phyloP scores from a whole-genome alignment of 176 grass and related monocot genomes.

The Leersia perrieri region DNA sequence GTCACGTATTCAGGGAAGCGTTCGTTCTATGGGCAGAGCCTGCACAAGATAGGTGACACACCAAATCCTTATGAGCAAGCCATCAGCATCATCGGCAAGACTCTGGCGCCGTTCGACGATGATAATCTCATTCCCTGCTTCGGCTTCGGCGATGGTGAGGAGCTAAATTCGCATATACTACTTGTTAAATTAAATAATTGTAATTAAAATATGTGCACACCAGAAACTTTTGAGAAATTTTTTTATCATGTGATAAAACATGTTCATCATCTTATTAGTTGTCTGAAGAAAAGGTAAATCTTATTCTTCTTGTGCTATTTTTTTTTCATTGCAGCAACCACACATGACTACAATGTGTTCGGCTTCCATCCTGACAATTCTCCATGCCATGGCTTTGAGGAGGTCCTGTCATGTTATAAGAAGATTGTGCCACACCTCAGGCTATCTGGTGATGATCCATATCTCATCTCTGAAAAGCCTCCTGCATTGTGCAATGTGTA shows the following conservation, averaged over 20 bases:
- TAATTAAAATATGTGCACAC: not conserved
- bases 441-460: conserved; percentile 46
- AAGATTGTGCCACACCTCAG: conserved; percentile 69
- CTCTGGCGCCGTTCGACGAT: conserved; percentile 85
- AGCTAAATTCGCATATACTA: not conserved
- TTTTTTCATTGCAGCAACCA: conserved; percentile 46
- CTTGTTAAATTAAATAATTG: not conserved
- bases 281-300: not conserved
- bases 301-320: not conserved
- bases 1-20: conserved; percentile 55
- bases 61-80: conserved; percentile 91
- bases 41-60: conserved; percentile 48
- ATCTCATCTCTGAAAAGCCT: not conserved
- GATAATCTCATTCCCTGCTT: conserved; percentile 93
- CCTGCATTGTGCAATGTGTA: not conserved
- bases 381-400: conserved; percentile 90
- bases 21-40: conserved; percentile 78
- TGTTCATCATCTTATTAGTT: not conserved
- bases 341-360: conserved; percentile 80
- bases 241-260: not conserved
- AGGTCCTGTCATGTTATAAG: conserved; percentile 78
- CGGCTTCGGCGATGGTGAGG: conserved; percentile 88
- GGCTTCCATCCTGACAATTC: conserved; percentile 69
- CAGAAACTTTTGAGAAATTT: not conserved
- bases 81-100: conserved; percentile 85